Evolutionary conservation across 331 rosid species (phyloP).

Genomic region (Erythrophleum ivorense): DNA sequence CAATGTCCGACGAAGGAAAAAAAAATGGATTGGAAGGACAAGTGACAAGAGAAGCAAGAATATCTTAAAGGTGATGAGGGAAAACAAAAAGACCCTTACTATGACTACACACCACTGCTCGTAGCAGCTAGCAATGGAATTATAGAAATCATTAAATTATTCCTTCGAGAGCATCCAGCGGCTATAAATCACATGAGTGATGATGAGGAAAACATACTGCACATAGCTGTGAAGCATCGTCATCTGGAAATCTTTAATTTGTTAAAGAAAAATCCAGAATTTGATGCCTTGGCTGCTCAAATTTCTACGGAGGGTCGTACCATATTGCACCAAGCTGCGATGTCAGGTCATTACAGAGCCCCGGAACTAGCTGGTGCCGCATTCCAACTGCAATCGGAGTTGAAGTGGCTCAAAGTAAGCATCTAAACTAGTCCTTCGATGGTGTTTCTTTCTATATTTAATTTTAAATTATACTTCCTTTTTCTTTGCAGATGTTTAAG

Average conservation of each 20-base stretch:
- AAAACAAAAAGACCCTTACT: rapidly evolving
- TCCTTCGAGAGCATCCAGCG: constrained; percentile 35
- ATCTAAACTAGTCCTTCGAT: no score
- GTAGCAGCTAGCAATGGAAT: constrained; percentile 34
- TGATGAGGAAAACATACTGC: constrained; percentile 39
- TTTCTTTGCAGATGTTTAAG: no score
- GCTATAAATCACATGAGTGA: constrained; percentile 25
- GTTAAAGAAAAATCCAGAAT: not conserved
- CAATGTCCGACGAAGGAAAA: not conserved
- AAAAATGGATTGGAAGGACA: not conserved
- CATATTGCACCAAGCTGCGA: constrained; percentile 34
- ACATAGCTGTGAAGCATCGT: constrained; percentile 39
- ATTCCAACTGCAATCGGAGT: constrained; percentile 40
- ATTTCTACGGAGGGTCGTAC: constrained; percentile 9
- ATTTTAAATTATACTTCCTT: no score
- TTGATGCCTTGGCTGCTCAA: not conserved
- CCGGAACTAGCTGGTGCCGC: constrained; percentile 37
- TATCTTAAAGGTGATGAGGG: not conserved
- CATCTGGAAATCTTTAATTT: constrained; percentile 18
- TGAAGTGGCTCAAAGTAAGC: constrained; percentile 38
- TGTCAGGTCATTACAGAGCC: not conserved
- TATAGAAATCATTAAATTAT: constrained; percentile 23
- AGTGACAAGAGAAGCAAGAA: not conserved
- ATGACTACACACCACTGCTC: not conserved
- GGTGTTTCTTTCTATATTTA: no score